Conservation (phyloP, 2,329 filamentous ascomycete genomes). For the Penicillium occitanis region DNA sequence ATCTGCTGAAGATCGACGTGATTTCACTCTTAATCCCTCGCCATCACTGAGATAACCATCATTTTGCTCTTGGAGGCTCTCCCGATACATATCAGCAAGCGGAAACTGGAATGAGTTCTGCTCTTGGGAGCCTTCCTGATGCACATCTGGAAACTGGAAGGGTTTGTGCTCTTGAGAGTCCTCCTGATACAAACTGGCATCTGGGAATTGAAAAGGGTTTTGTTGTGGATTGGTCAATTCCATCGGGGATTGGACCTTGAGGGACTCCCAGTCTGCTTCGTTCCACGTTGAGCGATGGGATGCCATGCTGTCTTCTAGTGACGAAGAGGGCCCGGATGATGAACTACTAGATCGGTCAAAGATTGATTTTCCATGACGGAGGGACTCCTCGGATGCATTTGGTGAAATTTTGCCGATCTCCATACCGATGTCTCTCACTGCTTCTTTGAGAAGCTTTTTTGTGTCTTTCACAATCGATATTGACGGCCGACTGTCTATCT, state of each 20-base stretch:
- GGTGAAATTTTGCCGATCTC: constrained; percentile 47
- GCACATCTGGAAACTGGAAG: constrained; percentile 31
- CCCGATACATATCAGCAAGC: constrained; percentile 35
- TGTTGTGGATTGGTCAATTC: background rate
- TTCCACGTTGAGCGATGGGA: constrained; percentile 37
- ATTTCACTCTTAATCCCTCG: constrained; percentile 27
- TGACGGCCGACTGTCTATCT: constrained; percentile 20
- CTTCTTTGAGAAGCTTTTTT: constrained; percentile 35
- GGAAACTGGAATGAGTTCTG: constrained; percentile 26
- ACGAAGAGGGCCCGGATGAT: constrained; percentile 44
- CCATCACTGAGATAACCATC: constrained; percentile 37
- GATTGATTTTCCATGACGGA: constrained; percentile 43
- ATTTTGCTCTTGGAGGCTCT: constrained; percentile 31
- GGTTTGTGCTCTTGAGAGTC: background rate
- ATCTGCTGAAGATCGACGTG: constrained; percentile 30
- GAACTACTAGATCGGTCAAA: constrained; percentile 50
- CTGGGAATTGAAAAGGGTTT: constrained; percentile 32
- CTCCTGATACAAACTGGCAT: constrained; percentile 34
- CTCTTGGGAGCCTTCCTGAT: constrained; percentile 25
- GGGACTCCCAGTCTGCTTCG: constrained; percentile 31
- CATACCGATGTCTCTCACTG: constrained; percentile 39
- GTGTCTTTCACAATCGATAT: constrained; percentile 35
- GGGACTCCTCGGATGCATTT: constrained; percentile 41
- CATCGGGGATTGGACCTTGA: background rate
- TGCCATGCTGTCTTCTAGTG: constrained; percentile 36